Evolutionary conservation across 495 filamentous ascomycete species (phyloP).

Genomic region (Amorphotheca resinae): DNA sequence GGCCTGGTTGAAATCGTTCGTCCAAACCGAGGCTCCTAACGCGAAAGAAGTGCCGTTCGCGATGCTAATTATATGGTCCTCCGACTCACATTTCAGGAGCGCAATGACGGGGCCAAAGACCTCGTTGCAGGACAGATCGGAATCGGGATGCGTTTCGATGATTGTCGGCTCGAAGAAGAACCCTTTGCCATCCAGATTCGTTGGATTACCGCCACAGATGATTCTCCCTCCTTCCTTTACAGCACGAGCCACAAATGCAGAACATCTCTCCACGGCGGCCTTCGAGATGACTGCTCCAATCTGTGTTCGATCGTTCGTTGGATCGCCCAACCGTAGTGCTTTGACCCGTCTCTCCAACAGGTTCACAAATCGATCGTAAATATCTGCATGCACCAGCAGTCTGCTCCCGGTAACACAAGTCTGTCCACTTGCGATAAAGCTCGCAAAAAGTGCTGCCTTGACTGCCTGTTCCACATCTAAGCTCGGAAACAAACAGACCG

Average conservation of each 20-base stretch:
- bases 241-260: conserved; percentile 27
- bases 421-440: conserved; percentile 48
- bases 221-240: conserved; percentile 20
- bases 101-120: conserved; percentile 73
- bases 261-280: conserved; percentile 26
- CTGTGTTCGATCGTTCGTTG: conserved; percentile 33
- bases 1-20: conserved; percentile 43
- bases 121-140: conserved; percentile 23
- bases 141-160: conserved; percentile 23
- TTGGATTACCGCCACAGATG: conserved; percentile 26
- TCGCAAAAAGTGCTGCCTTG: conserved; percentile 37
- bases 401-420: conserved; percentile 50
- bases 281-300: conserved; percentile 33
- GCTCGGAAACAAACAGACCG: conserved; percentile 30
- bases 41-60: conserved; percentile 75
- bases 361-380: conserved; percentile 29
- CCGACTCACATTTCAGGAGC: conserved; percentile 63
- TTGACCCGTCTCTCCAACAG: conserved; percentile 24
- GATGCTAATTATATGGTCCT: conserved; percentile 69
- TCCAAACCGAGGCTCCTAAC: conserved; percentile 45
- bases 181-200: conserved; percentile 29
- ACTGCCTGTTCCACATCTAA: conserved; percentile 34
- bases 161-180: conserved; percentile 49
- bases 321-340: conserved; percentile 24
- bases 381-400: conserved; percentile 38